Conservation (phyloP, 1,139 yeast genomes). For the Torulaspora pretoriensis region DNA sequence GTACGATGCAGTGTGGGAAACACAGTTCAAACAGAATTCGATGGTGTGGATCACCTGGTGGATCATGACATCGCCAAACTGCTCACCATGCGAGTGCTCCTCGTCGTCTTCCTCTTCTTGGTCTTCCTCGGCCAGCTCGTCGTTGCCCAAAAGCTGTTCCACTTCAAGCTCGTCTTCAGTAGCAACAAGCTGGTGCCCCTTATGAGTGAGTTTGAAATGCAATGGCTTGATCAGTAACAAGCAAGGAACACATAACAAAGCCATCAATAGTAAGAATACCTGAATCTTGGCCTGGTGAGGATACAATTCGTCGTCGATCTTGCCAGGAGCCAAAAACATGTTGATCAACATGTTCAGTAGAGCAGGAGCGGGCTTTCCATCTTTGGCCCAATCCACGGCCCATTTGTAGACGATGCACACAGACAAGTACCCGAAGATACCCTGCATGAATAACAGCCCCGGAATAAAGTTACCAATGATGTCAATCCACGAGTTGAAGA, state of each 20-base stretch:
- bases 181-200: slow-evolving; percentile 33
- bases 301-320: slow-evolving; percentile 74
- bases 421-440: slow-evolving; percentile 88
- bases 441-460: slow-evolving; percentile 89
- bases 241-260: slow-evolving; percentile 94
- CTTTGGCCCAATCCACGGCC: slow-evolving; percentile 86
- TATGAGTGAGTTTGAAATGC: slow-evolving; percentile 48
- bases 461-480: slow-evolving; percentile 92
- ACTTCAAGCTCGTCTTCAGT: slow-evolving; percentile 30
- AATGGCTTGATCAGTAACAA: slow-evolving; percentile 83
- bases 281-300: slow-evolving; percentile 83
- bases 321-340: slow-evolving; percentile 94
- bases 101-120: slow-evolving; percentile 40
- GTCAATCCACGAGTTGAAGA: slow-evolving; percentile 73
- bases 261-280: slow-evolving; percentile 64
- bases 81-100: slow-evolving; percentile 49
- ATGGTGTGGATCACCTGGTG: slow-evolving; percentile 98
- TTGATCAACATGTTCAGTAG: slow-evolving; percentile 89
- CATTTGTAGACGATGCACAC: slow-evolving; percentile 87
- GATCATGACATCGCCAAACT: slow-evolving; percentile 89
- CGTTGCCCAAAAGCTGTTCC: slow-evolving; percentile 26
- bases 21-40: slow-evolving; percentile 95
- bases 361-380: slow-evolving; percentile 81
- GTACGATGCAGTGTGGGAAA: slow-evolving; percentile 96
- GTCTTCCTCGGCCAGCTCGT: slow-evolving; percentile 16